Evolutionary conservation across 306 rosid species (phyloP).

Genomic region (Cercis canadensis): DNA sequence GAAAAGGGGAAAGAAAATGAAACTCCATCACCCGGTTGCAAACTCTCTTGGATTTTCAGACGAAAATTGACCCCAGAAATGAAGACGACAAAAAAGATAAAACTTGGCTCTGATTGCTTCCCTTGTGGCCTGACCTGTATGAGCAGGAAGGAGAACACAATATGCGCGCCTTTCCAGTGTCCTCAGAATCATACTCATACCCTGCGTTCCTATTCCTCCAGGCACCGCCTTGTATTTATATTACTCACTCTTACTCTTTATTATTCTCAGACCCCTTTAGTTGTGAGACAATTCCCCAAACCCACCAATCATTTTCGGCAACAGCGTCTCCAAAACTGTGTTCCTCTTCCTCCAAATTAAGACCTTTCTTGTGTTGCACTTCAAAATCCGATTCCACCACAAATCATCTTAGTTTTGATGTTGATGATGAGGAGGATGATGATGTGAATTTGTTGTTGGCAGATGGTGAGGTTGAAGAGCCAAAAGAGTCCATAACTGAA

Average conservation of each 20-base stretch:
- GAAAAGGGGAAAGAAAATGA: too few relatives aligned
- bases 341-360: slow-evolving; percentile 35
- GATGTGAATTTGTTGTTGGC: slow-evolving; percentile 10
- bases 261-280: slow-evolving; percentile 30
- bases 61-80: too few relatives aligned
- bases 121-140: too few relatives aligned
- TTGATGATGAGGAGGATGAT: slow-evolving; percentile 6
- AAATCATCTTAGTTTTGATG: not conserved
- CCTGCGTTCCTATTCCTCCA: slow-evolving; percentile 10
- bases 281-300: not conserved
- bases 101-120: too few relatives aligned
- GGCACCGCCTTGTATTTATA: slow-evolving; percentile 13
- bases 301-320: not conserved
- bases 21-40: too few relatives aligned
- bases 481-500: slow-evolving; percentile 28
- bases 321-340: slow-evolving; percentile 26
- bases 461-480: slow-evolving; percentile 19
- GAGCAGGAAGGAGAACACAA: not conserved
- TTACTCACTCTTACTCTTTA: slow-evolving; percentile 26
- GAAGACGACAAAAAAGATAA: too few relatives aligned
- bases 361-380: slow-evolving; percentile 36
- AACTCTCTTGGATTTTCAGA: too few relatives aligned
- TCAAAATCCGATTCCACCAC: slow-evolving; percentile 42
- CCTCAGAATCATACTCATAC: slow-evolving; percentile 36
- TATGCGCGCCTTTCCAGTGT: slow-evolving; percentile 48